Base-by-base conservation (phyloP, 2,329 filamentous ascomycete species). In the Bipolaris victoriae region DNA sequence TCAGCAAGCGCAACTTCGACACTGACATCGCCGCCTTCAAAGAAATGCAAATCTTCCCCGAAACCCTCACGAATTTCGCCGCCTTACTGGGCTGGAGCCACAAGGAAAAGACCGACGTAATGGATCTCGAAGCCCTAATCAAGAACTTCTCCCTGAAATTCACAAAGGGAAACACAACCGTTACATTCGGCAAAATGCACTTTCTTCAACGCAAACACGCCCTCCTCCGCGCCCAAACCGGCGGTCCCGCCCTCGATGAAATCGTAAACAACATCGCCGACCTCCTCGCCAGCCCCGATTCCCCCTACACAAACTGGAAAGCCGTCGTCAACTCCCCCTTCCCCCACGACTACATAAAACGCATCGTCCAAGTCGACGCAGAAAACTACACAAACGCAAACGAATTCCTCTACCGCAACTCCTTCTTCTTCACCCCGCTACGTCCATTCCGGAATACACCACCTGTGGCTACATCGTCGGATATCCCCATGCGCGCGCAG, bases 81-180 rank as follows among this genome's bases (percentile, higher is more conserved):
- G 89, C 91, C 0, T 81, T 98, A 15, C 81, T 97, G 1, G 92
- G 92, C 22, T 96, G 92, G 92, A 90, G 87, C 26, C 89, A 92
- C 69, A 80, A 80, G 24, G 76, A 83, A 57, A 85, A 84, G 48
- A 84, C 83, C n/a, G 90, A 96, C 69, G 79, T 92, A 18, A 86
- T 94, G 79, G 84, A 82, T 22, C 78, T 97, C 55, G 73, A 87
- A 0, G 85, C 92, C 9, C 84, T 99, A 51, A 83, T 91, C 43
- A 74, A 88, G 16, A 86, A 87, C 85, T 94, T 97, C 72, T 87
- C 88, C 44, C 83, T 96, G 63, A 92, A 92, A 70, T 96, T 97
- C 77, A 98, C 92, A 3, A 91, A 90, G 67, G 94, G 94, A 9
- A 93, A 97, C 73, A 91, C 93, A 6, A 89, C 90, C 13, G 91